Evolutionary conservation across 2,329 filamentous ascomycete species (phyloP).

Genomic region (Hypoxylon sp.): DNA sequence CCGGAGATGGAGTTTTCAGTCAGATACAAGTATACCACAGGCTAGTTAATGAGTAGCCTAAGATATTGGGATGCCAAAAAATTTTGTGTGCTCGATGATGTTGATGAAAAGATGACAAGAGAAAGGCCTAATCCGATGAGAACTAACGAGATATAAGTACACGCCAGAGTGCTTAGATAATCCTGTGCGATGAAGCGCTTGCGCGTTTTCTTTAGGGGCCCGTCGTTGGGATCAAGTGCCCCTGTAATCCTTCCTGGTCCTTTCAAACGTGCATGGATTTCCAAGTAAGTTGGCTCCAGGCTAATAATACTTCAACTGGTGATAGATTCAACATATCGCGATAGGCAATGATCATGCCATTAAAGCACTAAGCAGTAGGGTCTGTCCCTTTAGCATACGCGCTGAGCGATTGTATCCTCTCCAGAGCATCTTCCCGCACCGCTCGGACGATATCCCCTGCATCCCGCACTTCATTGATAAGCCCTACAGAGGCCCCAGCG

Average conservation of each 20-base stretch:
- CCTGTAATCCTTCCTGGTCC: background rate
- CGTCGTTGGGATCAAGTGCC: background rate
- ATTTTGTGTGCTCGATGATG: background rate
- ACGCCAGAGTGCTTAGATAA: background rate
- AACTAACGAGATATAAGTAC: background rate
- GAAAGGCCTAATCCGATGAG: background rate
- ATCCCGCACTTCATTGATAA: slow-evolving; percentile 20
- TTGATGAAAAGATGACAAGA: background rate
- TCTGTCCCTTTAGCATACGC: background rate
- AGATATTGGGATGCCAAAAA: background rate
- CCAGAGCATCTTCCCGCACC: background rate
- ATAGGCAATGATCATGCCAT: background rate
- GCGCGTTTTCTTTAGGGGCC: background rate
- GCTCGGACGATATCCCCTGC: slow-evolving; percentile 8
- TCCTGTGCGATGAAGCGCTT: background rate
- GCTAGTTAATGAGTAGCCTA: background rate
- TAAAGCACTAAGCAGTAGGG: background rate
- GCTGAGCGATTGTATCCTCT: background rate
- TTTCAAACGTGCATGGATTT: background rate
- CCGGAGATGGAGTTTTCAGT: background rate
- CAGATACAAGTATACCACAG: background rate
- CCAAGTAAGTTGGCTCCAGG: background rate
- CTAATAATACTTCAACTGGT: background rate
- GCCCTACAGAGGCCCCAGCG: slow-evolving; percentile 27
- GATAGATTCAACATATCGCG: background rate